Evolutionary conservation across 83 land plant species (phyloP), one percentile per base, ranked within the genome.

Genomic region (Picea abies): DNA sequence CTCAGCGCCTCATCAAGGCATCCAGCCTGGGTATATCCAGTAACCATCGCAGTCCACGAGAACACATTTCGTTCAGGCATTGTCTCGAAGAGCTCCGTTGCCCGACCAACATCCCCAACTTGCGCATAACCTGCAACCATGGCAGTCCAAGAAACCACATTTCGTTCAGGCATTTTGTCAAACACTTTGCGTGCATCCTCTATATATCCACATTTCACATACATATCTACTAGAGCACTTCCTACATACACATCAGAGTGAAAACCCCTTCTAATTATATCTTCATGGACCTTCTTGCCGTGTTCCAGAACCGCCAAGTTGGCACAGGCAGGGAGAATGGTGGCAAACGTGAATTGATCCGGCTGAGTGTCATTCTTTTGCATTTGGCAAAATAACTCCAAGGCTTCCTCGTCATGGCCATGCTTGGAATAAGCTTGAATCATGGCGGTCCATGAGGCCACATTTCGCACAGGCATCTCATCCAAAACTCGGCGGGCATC

Each of bases 1-100:
- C 78, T 83, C 4, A 83, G 81, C 2, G 92, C 94, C 72, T 89
- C 70, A 44, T 90, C 92, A 76, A 92, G 87, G 35, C 85, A 80
- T 26, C 94, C 92, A 62, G 86, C 87, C 79, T 88, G 90, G 39
- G 89, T 82, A 56, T 90, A 92, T 20, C 92, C 94, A 52, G 89
- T 82, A 47, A 92, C 92, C 92, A 52, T 88, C 84, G 81, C 90
- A 92, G 26, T 85, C 80, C 71, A 92, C 47, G 47, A 86, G 87
- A 85, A 90, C 86, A 60, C 90, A 88, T 72, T 68, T 70, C 16
- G 60, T 67, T 81, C 79, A 16, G 84, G 86, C 68, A 89, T 32
- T 61, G 81, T 49, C 60, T 92, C 87, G 70, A 88, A 92, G 26
- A 72, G 79, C 69, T 60, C 56, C n/a, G 88, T 71, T 12, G 90